Evolutionary conservation across 192 early-diverging fungal species (phyloP), one percentile per base, ranked within the genome.

Genomic region (Mortierella hygrophila): DNA sequence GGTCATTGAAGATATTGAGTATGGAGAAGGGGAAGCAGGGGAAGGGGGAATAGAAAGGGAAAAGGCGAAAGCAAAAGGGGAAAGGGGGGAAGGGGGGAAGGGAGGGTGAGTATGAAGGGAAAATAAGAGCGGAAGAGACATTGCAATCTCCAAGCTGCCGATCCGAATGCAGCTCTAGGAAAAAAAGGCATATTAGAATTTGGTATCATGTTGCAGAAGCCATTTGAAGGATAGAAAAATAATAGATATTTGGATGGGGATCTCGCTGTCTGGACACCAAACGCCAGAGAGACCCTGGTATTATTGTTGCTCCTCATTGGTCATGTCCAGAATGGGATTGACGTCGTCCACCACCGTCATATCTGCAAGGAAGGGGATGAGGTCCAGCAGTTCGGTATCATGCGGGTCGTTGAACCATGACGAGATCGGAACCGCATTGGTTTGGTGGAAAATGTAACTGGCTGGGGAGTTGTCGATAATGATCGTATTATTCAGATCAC

Each of bases 381-480:
- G 91, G 86, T 99, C 98, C 74, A 95, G 90, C 78, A 99, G 88
- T 90, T 99, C 98, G 16, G 97, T 97, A 85, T 99, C 98, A 82
- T 97, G 95, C 23, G 95, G 95, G 87, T 99, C 98, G 88, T 98
- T 96, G 83, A 99, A 97, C 98, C 98, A 99, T 29, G 94, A 94
- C 44, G 96, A 96, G 70, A 99, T 95, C 2, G 97, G 97, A 21
- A 99, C 96, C 57, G 98, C 98, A 89, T 99, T 99, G 49, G 94
- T 92, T 23, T 95, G 95, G 82, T 99, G 98, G 89, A 99, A 98
- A 68, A 96, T 92, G 88, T 98, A 99, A 81, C 95, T 97, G n/a
- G 96, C 95, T 26, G 98, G 97, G 35, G 96, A 97, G 90, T 99
- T 99, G 91, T 99, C 98, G 65, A 99, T 93, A 77, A 99, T 98